Evolutionary conservation across 257 asterid genomes (phyloP).

Genomic region (Przewalskia tangutica): DNA sequence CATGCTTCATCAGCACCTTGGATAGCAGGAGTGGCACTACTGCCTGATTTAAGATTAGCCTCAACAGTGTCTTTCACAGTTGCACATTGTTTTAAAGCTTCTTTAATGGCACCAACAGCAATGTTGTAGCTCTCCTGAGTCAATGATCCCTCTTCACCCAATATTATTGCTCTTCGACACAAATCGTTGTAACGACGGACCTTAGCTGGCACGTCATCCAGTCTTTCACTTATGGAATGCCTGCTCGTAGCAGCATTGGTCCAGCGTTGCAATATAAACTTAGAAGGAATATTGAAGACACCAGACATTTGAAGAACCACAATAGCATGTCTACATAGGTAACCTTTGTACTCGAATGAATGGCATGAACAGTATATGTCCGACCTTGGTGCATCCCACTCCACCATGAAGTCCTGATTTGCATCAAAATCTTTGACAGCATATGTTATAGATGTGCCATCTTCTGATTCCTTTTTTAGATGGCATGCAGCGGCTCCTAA

Average conservation of each 20-base stretch:
- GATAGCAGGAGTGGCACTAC: conserved; percentile 28
- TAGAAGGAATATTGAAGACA: conserved; percentile 62
- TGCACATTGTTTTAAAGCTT: conserved; percentile 52
- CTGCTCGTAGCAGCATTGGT: conserved; percentile 79
- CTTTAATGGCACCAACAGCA: conserved; percentile 56
- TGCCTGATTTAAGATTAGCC: conserved; percentile 26
- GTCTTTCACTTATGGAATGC: conserved; percentile 45
- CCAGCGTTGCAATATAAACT: conserved; percentile 80
- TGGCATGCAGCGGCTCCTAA: conserved; percentile 95
- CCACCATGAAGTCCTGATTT: conserved; percentile 56
- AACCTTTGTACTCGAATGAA: conserved; percentile 70
- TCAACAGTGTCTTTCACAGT: conserved; percentile 25
- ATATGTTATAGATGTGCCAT: conserved; percentile 35
- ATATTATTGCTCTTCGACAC: conserved; percentile 74
- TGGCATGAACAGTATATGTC: conserved; percentile 62
- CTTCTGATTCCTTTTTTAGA: conserved; percentile 65
- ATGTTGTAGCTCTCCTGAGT: conserved; percentile 63
- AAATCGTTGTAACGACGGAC: conserved; percentile 80
- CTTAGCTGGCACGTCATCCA: conserved; percentile 77
- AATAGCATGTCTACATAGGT: conserved; percentile 79
- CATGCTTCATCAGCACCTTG: conserved; percentile 32
- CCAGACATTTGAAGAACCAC: conserved; percentile 99
- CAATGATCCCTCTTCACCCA: conserved; percentile 93
- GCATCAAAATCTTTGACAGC: conserved; percentile 64
- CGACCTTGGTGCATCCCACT: conserved; percentile 51